phyloP scores from a whole-genome alignment of 148 eudicot genomes.

The Fagopyrum homotropicum region DNA sequence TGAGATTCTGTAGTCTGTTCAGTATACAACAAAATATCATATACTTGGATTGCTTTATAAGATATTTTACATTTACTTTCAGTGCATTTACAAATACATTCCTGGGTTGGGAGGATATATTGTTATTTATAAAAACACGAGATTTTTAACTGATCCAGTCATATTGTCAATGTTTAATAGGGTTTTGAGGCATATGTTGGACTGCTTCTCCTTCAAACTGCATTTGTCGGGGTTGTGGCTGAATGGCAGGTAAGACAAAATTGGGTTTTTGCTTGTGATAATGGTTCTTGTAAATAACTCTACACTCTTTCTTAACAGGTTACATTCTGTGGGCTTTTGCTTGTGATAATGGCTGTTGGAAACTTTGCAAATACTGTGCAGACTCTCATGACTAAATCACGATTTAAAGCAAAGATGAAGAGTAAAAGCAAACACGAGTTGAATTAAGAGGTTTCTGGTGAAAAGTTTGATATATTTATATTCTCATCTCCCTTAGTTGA shows the following conservation, averaged over 20 bases:
- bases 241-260: conserved; percentile 42
- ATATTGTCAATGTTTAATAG: conserved; percentile 15
- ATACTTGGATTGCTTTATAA: not conserved
- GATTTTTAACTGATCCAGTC: not conserved
- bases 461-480: not conserved
- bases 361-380: conserved; percentile 40
- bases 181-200: conserved; percentile 57
- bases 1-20: not conserved
- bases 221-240: conserved; percentile 40
- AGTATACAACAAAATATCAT: not conserved
- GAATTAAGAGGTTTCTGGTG: not conserved
- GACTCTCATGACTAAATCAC: conserved; percentile 36
- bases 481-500: not conserved
- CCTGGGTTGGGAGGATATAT: too few species aligned
- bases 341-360: conserved; percentile 45
- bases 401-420: conserved; percentile 52
- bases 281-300: not conserved
- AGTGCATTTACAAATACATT: conserved; percentile 4
- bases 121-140: not conserved
- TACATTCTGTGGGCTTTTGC: conserved; percentile 37
- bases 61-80: not conserved
- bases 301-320: conserved; percentile 23
- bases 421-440: conserved; percentile 29
- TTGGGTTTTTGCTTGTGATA: too few species aligned
- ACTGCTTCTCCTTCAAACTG: conserved; percentile 31